Evolutionary conservation across 1,139 yeast species (phyloP).

Genomic region (Meyerozyma carpophila): DNA sequence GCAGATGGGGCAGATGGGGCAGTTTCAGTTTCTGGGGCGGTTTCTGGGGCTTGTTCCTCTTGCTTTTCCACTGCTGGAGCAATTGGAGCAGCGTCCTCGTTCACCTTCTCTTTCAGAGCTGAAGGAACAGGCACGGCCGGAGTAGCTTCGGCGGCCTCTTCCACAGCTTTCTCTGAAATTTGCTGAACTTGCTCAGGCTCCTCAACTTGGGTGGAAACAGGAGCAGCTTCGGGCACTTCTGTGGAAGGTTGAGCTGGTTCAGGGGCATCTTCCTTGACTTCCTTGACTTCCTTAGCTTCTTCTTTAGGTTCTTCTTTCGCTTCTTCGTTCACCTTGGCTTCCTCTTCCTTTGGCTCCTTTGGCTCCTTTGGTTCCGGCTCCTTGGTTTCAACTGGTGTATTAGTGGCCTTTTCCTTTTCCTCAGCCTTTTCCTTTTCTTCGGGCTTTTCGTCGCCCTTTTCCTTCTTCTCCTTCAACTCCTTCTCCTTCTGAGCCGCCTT

Average conservation of each 20-base stretch:
- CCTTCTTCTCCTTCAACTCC: constrained; percentile 5
- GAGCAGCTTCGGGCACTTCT: constrained; percentile 5
- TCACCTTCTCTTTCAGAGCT: not conserved
- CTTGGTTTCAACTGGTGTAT: constrained; percentile 1
- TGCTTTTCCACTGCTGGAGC: constrained; percentile 3
- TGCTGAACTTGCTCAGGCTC: constrained; percentile 1
- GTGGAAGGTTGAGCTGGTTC: constrained; percentile 6
- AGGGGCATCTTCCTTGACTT: not conserved
- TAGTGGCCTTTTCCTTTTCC: not conserved
- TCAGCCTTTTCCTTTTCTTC: constrained; percentile 4
- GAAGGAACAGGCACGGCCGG: constrained; percentile 3
- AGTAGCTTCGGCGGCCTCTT: not conserved
- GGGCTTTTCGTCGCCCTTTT: constrained; percentile 6
- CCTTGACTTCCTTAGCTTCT: constrained; percentile 4
- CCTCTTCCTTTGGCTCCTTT: constrained; percentile 5
- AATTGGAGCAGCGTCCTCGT: constrained; percentile 6
- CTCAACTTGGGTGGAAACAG: constrained; percentile 1
- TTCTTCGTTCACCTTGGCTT: constrained; percentile 7
- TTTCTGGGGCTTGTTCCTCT: constrained; percentile 2
- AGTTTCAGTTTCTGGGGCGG: constrained; percentile 1
- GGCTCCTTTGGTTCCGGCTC: constrained; percentile 7
- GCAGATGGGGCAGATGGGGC: too few relatives aligned
- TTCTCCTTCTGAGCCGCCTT: constrained; percentile 13
- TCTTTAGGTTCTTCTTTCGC: constrained; percentile 5
- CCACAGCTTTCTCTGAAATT: constrained; percentile 1